Evolutionary conservation across 495 filamentous ascomycete species (phyloP).

Genomic region (Tuber umbilicatum): DNA sequence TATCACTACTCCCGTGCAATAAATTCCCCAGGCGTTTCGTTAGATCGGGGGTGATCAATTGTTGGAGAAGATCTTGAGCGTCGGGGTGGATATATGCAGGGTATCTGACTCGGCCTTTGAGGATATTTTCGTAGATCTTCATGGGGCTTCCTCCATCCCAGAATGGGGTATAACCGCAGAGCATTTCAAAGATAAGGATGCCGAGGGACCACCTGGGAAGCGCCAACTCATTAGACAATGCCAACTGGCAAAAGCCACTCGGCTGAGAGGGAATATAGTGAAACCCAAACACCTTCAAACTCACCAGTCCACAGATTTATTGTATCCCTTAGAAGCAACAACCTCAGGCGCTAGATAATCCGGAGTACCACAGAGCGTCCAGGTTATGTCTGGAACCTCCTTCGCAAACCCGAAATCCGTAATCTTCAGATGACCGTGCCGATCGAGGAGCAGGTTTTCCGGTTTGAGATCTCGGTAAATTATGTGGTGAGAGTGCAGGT

Average conservation of each 20-base stretch:
- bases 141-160: slow-evolving; percentile 96
- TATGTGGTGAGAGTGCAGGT: slow-evolving; percentile 88
- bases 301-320: slow-evolving; percentile 98
- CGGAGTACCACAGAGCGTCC: slow-evolving; percentile 97
- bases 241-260: slow-evolving; percentile 3
- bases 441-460: slow-evolving; percentile 88
- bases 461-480: slow-evolving; percentile 98
- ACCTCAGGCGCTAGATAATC: slow-evolving; percentile 97
- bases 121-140: slow-evolving; percentile 99
- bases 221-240: slow-evolving; percentile 12
- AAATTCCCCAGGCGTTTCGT: slow-evolving; percentile 93
- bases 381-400: slow-evolving; percentile 96
- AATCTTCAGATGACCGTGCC: slow-evolving; percentile 95
- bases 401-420: slow-evolving; percentile 99
- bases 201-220: slow-evolving; percentile 85
- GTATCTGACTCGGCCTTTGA: slow-evolving; percentile 88
- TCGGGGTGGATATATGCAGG: slow-evolving; percentile 91
- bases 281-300: slow-evolving; percentile 37
- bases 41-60: slow-evolving; percentile 87
- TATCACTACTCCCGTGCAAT: slow-evolving; percentile 83
- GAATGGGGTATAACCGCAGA: slow-evolving; percentile 96
- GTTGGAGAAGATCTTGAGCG: slow-evolving; percentile 82
- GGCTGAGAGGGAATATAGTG: slow-evolving; percentile 11
- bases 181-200: slow-evolving; percentile 98
- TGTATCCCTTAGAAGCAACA: slow-evolving; percentile 94